Percentiles rank a stretch among this genome's conserved stretches.
phyloP scores from a whole-genome alignment of 2,329 filamentous ascomycete species.

The Ambrosiella beaveri region DNA sequence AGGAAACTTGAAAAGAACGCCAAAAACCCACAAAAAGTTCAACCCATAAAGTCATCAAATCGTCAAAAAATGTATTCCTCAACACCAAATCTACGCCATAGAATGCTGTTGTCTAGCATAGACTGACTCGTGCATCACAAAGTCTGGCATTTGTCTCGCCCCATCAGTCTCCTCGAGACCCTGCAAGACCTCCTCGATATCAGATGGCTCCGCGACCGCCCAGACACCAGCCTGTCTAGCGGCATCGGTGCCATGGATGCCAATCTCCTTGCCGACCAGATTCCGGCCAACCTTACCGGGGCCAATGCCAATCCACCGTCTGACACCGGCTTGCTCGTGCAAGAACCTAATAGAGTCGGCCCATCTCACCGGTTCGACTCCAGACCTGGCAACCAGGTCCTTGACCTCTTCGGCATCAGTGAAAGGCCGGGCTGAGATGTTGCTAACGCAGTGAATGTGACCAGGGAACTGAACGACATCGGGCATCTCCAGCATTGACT shows the following conservation, averaged over 20 bases:
- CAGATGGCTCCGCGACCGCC: conserved; percentile 68
- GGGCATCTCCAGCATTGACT: conserved; percentile 42
- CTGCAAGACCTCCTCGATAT: conserved; percentile 51
- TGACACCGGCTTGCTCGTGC: conserved; percentile 65
- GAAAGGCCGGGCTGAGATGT: conserved; percentile 70
- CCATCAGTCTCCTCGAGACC: conserved; percentile 48
- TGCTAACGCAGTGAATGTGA: conserved; percentile 62
- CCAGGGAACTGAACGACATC: conserved; percentile 61
- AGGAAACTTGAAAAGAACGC: background rate
- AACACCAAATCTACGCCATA: background rate
- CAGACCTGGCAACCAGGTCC: conserved; percentile 61
- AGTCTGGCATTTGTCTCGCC: conserved; percentile 23
- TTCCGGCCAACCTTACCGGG: conserved; percentile 89
- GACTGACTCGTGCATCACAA: conserved; percentile 7
- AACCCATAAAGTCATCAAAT: background rate
- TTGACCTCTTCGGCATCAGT: conserved; percentile 55
- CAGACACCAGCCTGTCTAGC: conserved; percentile 85
- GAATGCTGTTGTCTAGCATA: background rate
- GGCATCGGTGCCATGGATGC: conserved; percentile 59
- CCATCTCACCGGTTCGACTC: conserved; percentile 85
- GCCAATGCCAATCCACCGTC: conserved; percentile 79
- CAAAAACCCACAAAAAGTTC: background rate
- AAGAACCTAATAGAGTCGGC: conserved; percentile 86
- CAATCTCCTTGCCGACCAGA: conserved; percentile 86
- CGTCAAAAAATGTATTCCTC: background rate